Conservation (phyloP, 2,329 filamentous ascomycete species). For the Stagonosporopsis tanaceti region DNA sequence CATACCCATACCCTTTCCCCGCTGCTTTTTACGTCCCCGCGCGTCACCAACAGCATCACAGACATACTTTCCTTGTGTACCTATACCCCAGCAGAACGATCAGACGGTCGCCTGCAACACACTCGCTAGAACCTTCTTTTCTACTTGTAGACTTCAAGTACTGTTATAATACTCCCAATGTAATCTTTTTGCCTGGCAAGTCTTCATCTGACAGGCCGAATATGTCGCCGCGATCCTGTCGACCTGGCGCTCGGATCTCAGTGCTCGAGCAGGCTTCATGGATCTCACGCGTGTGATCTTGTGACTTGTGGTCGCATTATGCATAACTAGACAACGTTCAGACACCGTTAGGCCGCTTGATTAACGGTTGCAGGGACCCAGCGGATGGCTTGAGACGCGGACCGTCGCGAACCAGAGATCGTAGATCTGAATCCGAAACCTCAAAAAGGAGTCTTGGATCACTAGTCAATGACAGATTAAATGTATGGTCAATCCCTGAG, state of each 20-base stretch:
- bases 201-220: too few relatives aligned
- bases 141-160: constrained; percentile 23
- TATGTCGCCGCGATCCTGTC: neutral
- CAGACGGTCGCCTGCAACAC: constrained; percentile 12
- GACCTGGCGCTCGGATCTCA: neutral
- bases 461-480: neutral
- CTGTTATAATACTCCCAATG: constrained; percentile 20
- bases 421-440: constrained; percentile 16
- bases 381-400: constrained; percentile 15
- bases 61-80: constrained; percentile 19
- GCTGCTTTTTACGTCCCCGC: constrained; percentile 10
- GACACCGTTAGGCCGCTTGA: constrained; percentile 10
- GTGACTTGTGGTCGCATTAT: constrained; percentile 15
- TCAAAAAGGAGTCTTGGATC: neutral
- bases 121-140: constrained; percentile 21
- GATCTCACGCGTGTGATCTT: neutral
- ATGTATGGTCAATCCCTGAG: neutral
- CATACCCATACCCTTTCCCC: constrained; percentile 11
- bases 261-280: neutral
- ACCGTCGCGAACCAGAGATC: constrained; percentile 21
- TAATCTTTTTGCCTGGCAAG: constrained; percentile 20
- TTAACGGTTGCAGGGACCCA: constrained; percentile 12
- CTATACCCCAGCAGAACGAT: constrained; percentile 14
- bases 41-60: constrained; percentile 13
- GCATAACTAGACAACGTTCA: constrained; percentile 10